phyloP scores from a whole-genome alignment of 306 rosid genomes.

The Amphicarpaea edgeworthii region DNA sequence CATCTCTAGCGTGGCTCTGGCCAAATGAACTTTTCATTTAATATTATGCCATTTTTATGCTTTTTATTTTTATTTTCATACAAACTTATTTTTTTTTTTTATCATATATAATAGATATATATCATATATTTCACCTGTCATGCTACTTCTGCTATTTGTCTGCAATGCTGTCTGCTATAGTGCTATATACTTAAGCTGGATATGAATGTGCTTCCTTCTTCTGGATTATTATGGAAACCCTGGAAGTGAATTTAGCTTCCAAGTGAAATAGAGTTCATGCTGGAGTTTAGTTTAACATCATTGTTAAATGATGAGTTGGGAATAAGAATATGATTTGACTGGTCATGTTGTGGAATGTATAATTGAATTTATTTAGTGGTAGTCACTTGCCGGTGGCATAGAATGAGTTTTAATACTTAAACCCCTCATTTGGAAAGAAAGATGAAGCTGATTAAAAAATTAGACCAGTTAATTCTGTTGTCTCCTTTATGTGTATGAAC shows the following conservation, averaged over 20 bases:
- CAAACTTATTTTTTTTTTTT: too few species aligned
- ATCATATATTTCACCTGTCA: too few species aligned
- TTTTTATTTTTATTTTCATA: too few species aligned
- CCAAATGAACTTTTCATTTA: too few species aligned
- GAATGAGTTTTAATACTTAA: neutral
- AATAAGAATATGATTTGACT: too few species aligned
- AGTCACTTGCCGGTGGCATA: slow-evolving; percentile 14
- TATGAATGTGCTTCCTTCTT: too few species aligned
- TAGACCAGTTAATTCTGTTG: slow-evolving; percentile 16
- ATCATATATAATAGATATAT: too few species aligned
- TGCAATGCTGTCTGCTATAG: too few species aligned
- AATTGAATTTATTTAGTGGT: slow-evolving; percentile 9
- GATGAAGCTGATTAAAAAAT: slow-evolving; percentile 6
- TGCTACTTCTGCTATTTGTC: too few species aligned
- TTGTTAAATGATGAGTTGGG: slow-evolving; percentile 10
- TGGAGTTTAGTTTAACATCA: slow-evolving; percentile 21
- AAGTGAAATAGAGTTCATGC: slow-evolving; percentile 2
- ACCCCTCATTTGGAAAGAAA: neutral
- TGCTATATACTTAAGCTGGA: too few species aligned
- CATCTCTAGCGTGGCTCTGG: too few species aligned
- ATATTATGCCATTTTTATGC: too few species aligned
- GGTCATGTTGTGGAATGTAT: neutral
- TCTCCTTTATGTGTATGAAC: slow-evolving; percentile 18
- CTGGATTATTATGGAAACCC: slow-evolving; percentile 12
- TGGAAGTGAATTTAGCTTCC: slow-evolving; percentile 26